Evolutionary conservation across 139 green algal genomes (phyloP), one percentile per base, ranked within the genome.

Genomic region (Edaphochlamys debaryana): DNA sequence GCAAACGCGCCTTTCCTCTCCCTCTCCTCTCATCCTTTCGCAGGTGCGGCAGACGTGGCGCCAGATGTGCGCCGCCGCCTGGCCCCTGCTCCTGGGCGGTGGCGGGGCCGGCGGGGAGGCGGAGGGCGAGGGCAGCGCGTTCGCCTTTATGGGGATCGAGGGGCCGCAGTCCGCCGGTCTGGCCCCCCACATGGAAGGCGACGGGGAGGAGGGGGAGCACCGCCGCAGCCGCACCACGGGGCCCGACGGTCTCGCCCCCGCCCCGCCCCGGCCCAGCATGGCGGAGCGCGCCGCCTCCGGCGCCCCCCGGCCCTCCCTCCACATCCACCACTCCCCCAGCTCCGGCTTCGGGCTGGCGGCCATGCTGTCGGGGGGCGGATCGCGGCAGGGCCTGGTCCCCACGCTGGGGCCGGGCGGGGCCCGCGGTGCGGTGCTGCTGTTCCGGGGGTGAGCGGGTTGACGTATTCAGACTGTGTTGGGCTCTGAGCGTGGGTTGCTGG

Each of bases 21-120:
- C n/a, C n/a, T n/a, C n/a, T n/a, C n/a, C n/a, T n/a, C n/a, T n/a
- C n/a, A n/a, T 38, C 30, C 30, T 37, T 38, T 67, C 30, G 32
- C 42, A 82, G 76, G 60, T 82, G 0, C 76, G 76, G 2, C 32
- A 82, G 45, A 74, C 76, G 23, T 82, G 76, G 76, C 76, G 76
- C 3, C 32, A 82, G 42, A 38, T 82, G 62, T 50, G 34, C 32
- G 42, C 42, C 7, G 22, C n/a, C 22, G 38, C 54, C n/a, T 82
- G 76, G 76, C 76, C 76, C 29, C 11, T 82, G 1, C 2, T 63
- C 74, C 54, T 36, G 23, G 11, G 38, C 29, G 30, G 37, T 25
- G 22, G 34, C 40, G 34, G 60, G 20, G 56, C 56, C 3, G 15
- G 2, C 32, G 56, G 38, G 6, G 67, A 25, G 23, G 23, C 67